Conservation (phyloP, 2,329 filamentous ascomycete species). For the Neopestalotiopsis clavispora region DNA sequence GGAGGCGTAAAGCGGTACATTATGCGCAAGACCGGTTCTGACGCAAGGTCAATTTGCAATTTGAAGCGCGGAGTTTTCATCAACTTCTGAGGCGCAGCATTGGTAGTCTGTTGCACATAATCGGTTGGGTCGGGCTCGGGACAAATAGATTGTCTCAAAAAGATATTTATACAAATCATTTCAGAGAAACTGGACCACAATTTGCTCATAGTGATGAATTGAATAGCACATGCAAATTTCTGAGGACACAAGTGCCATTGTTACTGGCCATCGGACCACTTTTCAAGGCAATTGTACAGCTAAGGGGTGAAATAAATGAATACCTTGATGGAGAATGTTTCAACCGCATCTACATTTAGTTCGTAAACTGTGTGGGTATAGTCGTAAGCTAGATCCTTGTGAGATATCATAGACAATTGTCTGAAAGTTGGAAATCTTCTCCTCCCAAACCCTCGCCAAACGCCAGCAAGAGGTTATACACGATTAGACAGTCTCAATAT, state of each 20-base stretch:
- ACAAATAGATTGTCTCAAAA: neutral
- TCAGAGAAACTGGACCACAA: neutral
- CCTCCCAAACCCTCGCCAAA: neutral
- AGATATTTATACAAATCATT: constrained; percentile 2
- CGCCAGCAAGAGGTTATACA: constrained; percentile 1
- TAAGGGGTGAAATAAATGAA: no score
- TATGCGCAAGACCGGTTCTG: neutral
- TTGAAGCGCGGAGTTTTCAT: constrained; percentile 20
- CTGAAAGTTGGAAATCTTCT: neutral
- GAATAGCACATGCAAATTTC: neutral
- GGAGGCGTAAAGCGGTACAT: constrained; percentile 6
- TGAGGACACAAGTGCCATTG: no score
- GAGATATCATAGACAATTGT: neutral
- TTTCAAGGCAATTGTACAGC: no score
- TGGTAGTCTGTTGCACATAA: neutral
- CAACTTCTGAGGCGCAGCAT: constrained; percentile 20
- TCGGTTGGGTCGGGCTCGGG: neutral
- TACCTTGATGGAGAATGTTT: no score
- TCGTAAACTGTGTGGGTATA: constrained; percentile 2
- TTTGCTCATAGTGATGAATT: neutral
- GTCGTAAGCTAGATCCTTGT: neutral
- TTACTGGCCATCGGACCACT: no score
- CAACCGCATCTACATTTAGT: neutral
- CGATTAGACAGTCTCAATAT: constrained; percentile 74
- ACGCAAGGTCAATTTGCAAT: constrained; percentile 11